Evolutionary conservation across 352 stramenopile genomes (phyloP).

Genomic region (Globisporangium sylvaticum): DNA sequence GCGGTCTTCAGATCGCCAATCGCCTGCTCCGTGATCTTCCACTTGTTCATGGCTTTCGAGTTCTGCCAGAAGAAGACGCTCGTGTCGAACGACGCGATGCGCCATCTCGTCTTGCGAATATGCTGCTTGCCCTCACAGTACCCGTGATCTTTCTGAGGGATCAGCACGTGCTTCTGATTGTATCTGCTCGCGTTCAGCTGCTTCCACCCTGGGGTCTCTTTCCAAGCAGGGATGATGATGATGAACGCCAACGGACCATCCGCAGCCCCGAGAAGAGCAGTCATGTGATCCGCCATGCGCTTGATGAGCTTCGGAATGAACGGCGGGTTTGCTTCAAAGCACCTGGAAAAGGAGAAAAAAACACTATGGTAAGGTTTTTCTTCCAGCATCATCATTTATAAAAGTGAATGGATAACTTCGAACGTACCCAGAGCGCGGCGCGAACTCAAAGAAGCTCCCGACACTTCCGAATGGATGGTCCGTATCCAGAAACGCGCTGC

Average conservation of each 20-base stretch:
- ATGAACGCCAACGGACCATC: conserved; percentile 84
- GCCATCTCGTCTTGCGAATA: conserved; percentile 82
- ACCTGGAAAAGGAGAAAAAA: conserved; percentile 25
- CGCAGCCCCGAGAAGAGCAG: conserved; percentile 58
- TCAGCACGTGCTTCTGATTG: conserved; percentile 66
- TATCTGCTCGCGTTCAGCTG: conserved; percentile 70
- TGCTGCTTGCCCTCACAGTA: conserved; percentile 92
- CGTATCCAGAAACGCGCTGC: conserved; percentile 87
- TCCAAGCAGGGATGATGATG: conserved; percentile 90
- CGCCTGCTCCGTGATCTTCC: conserved; percentile 58
- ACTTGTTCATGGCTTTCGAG: conserved; percentile 58
- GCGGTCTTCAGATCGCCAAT: conserved; percentile 47
- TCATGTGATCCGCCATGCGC: conserved; percentile 88
- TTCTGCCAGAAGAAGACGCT: conserved; percentile 97
- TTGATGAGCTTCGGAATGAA: conserved; percentile 93
- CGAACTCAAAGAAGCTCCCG: conserved; percentile 93
- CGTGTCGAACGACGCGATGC: conserved; percentile 93
- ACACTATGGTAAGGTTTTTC: neutral
- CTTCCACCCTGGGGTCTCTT: conserved; percentile 82
- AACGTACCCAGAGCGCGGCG: conserved; percentile 67
- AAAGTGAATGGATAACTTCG: too few relatives aligned
- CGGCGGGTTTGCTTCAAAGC: conserved; percentile 94
- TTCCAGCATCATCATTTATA: neutral
- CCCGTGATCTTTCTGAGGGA: conserved; percentile 85
- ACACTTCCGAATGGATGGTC: conserved; percentile 88